Base-by-base conservation (phyloP, 2,329 filamentous ascomycete genomes). In the Sclerotinia borealis region DNA sequence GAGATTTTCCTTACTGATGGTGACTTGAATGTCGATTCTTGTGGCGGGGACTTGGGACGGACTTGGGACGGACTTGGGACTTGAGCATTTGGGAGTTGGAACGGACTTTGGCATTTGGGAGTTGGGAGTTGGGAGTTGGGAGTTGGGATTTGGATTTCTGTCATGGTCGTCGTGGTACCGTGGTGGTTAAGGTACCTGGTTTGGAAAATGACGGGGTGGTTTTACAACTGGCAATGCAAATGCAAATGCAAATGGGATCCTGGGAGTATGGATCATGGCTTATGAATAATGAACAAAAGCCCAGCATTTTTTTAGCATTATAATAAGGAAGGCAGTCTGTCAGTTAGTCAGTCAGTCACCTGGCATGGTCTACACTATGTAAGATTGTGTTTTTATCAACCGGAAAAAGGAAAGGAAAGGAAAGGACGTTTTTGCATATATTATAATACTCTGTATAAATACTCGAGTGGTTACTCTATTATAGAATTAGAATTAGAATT, bases 401-500 rank as follows among this genome's bases (percentile, higher is more conserved):
- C n/a, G 29, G 48, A 22, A 51, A 13, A n/a, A 13, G n/a, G n/a
- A 15, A n/a, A n/a, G n/a, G n/a, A n/a, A n/a, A n/a, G n/a, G n/a
- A n/a, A n/a, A n/a, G n/a, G n/a, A n/a, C n/a, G n/a, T n/a, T 29
- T 51, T 51, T 51, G 1, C 15, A 51, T 13, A 22, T 51, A 51
- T n/a, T 51, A 36, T 17, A 41, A 58, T 58, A 45, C 39, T 41
- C 54, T 58, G 54, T 58, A 58, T 58, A 36, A 17, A 58, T 58
- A 58, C 5, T n/a, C n/a, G 36, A 58, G n/a, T n/a, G n/a, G n/a
- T n/a, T n/a, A n/a, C n/a, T n/a, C n/a, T 13, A 27, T 45, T 58
- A 25, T n/a, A n/a, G n/a, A 19, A 51, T 49, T 49, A 49, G 47
- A 49, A 31, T 9, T 41, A 41, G 25, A 41, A 41, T n/a, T n/a